Evolutionary conservation across 768 basidiomycete species (phyloP), one percentile per base, ranked within the genome.

Genomic region (Coprinopsis sp.): DNA sequence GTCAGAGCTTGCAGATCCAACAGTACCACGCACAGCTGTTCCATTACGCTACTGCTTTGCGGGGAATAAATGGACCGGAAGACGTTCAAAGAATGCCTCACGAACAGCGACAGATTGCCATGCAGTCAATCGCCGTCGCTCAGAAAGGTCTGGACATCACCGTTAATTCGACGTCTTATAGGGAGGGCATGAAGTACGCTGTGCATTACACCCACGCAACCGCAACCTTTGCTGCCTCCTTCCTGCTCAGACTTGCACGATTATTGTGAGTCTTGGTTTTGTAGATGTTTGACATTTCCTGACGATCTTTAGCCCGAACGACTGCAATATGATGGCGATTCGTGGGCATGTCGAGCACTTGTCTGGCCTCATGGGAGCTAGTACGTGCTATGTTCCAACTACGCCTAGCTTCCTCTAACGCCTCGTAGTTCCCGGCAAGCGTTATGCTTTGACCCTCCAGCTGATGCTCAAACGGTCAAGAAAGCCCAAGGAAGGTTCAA

Each of bases 131-230:
- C 54, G 71, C 80, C 44, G 89, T 91, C 54, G 92, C 92, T 16
- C 77, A 81, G 34, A 74, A 82, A 59, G 84, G 84, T 25, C 60
- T 95, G 43, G 87, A 93, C 41, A 90, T 93, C 44, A 94, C 91
- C 6, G 79, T 94, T 28, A 84, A 83, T 37, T 87, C 84, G 3
- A 80, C 82, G 2, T 77, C 87, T 23, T 97, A 97, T 58, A 73
- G 91, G 49, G 88, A 91, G 60, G 91, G 91, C 16, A 85, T 97
- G 79, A 88, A 85, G 72, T 96, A 91, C 58, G 89, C 91, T 13
- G 87, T 92, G n/a, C 84, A 90, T 59, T 87, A 88, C 57, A 87
- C 87, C 12, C 93, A 97, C 60, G 89, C 90, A 33, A 90, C 91
- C 23, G 93, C 93, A 4, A 95, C 93, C 0, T 97, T 97, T 66